phyloP scores from a whole-genome alignment of 441 rosid species.

The Pelargonium australe region DNA sequence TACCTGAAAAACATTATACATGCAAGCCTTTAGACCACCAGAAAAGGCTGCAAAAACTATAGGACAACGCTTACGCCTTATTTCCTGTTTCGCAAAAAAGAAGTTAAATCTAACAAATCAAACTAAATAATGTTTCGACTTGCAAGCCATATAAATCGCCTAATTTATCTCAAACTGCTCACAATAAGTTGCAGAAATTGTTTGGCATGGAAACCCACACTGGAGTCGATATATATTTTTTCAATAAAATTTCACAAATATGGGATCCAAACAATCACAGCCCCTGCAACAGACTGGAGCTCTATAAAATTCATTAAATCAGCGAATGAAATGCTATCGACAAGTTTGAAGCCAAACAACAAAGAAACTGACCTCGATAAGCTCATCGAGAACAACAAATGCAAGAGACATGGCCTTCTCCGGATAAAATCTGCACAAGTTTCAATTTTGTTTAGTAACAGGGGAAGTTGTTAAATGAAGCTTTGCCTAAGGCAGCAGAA shows the following conservation, averaged over 20 bases:
- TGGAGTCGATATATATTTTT: not conserved
- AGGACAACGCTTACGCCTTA: constrained; percentile 63
- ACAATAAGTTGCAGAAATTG: not conserved
- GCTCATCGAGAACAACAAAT: constrained; percentile 54
- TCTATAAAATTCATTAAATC: not conserved
- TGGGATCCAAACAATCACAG: constrained; percentile 1
- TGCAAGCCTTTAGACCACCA: constrained; percentile 80
- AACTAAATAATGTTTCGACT: not conserved
- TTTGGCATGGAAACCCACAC: constrained; percentile 5
- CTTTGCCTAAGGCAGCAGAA: not conserved
- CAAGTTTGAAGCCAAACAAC: not conserved
- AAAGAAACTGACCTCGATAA: constrained; percentile 51
- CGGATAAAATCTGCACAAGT: constrained; percentile 55
- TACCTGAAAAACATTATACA: constrained; percentile 85
- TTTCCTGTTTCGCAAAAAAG: constrained; percentile 38
- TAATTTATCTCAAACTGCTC: constrained; percentile 9
- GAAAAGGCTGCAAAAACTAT: constrained; percentile 72
- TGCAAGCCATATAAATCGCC: not conserved
- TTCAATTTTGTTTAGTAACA: not conserved
- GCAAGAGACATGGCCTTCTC: constrained; percentile 70
- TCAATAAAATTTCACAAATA: constrained; percentile 4
- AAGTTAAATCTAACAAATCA: constrained; percentile 9
- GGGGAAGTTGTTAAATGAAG: not conserved
- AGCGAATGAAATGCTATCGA: not conserved
- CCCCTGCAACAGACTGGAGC: not conserved